Evolutionary conservation across 805 yeast species (phyloP), one percentile per base, ranked within the genome.

Genomic region (Myxozyma vanderwaltii): DNA sequence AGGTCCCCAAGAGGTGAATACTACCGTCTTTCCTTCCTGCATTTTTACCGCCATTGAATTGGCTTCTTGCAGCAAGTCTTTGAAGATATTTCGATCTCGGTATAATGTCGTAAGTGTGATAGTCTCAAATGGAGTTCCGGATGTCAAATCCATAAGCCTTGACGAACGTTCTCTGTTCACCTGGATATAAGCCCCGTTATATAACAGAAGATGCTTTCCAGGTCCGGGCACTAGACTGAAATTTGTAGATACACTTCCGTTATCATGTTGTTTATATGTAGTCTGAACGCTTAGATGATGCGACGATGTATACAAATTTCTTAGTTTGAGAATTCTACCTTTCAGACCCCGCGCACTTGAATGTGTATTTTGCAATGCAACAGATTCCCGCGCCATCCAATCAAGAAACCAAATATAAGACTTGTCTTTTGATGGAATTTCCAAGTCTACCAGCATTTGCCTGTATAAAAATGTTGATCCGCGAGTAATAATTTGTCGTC

Each of bases 141-240:
- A 87, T 15, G 91, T 85, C 82, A 89, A 80, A 70, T 94, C 97
- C 71, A 92, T 81, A 71, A 94, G 79, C 63, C 92, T 83, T 4
- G 94, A 94, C 1, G 96, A 88, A 67, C 99, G 80, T 71, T 94
- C 98, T 59, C 99, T 82, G 66, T 86, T 88, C 21, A 94, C 90
- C 60, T 87, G 79, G 82, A 94, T 88, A 75, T 84, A 91, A 0
- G 97, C 96, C 7, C 92, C 92, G 66, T 85, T 81, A 74, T 92
- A 94, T 63, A 82, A 78, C 59, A 94, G 83, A 75, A 92, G 79
- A 72, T 94, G 99, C 67, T 86, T 88, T 2, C 99, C 99, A 0
- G 97, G 97, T 23, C 99, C 99, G 0, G 99, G 99, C 15, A 94
- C 97, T 56, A 94, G 81, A 48, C 90, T 84, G 72, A 94, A 91